Percentiles rank a stretch among this genome's conserved stretches.
Conservation (phyloP, 1,284 basidiomycete genomes). For the Farysia itapuensis region DNA sequence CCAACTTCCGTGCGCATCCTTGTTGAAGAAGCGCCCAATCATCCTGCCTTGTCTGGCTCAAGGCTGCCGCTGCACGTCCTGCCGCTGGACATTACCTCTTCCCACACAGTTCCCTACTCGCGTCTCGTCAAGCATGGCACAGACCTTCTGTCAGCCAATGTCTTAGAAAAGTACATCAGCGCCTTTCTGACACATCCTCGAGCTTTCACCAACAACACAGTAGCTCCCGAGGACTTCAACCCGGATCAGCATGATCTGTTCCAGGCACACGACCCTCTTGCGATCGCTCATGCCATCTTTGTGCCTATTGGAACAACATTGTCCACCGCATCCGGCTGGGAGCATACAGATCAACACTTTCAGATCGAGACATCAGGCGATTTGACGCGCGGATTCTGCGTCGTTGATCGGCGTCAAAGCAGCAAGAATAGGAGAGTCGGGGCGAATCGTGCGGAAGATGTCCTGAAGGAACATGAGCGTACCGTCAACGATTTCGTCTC, state of each 20-base stretch:
- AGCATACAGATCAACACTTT: conserved; percentile 24
- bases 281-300: conserved; percentile 53
- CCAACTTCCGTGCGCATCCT: conserved; percentile 71
- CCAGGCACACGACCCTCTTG: conserved; percentile 54
- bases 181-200: conserved; percentile 49
- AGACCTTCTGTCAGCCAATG: conserved; percentile 6
- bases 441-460: conserved; percentile 25
- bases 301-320: conserved; percentile 4
- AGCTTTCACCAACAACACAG: conserved; percentile 49
- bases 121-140: conserved; percentile 31
- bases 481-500: not conserved
- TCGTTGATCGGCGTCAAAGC: conserved; percentile 41
- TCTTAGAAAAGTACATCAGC: conserved; percentile 38
- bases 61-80: conserved; percentile 45
- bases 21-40: conserved; percentile 37
- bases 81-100: conserved; percentile 50
- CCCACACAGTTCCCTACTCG: conserved; percentile 49
- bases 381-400: conserved; percentile 49
- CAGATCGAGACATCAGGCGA: conserved; percentile 49
- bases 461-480: conserved; percentile 2
- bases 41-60: conserved; percentile 8
- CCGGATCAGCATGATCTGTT: conserved; percentile 47
- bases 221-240: conserved; percentile 42
- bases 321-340: conserved; percentile 21
- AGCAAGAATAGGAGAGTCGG: conserved; percentile 36